Evolutionary conservation across 106 monocot species (phyloP).

Genomic region (Vanilla planifolia): DNA sequence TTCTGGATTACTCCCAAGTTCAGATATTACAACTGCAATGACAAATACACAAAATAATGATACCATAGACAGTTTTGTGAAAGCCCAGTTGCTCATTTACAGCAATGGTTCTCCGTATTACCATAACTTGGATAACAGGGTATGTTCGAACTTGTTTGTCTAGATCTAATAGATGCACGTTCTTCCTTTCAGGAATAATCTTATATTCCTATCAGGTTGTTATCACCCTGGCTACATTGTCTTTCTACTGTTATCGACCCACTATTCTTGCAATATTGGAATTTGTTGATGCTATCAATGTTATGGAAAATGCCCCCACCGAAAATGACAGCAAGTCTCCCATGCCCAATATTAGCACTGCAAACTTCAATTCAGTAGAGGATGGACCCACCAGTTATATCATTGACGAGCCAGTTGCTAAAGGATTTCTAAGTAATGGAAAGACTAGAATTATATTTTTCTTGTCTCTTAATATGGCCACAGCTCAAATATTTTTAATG

Average conservation of each 20-base stretch:
- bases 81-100: constrained; percentile 81
- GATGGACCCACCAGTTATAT: constrained; percentile 15
- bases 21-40: constrained; percentile 18
- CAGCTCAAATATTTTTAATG: constrained; percentile 83
- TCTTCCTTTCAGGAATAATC: neutral
- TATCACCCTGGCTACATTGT: constrained; percentile 68
- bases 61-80: constrained; percentile 80
- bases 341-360: neutral
- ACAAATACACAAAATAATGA: constrained; percentile 22
- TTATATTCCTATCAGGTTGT: constrained; percentile 42
- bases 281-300: constrained; percentile 74
- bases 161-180: constrained; percentile 1
- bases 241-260: constrained; percentile 93
- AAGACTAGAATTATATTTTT: constrained; percentile 78
- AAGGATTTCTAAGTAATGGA: constrained; percentile 71
- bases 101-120: constrained; percentile 74
- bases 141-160: constrained; percentile 25
- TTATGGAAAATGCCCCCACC: constrained; percentile 24
- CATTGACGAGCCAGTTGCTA: constrained; percentile 37
- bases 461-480: constrained; percentile 73
- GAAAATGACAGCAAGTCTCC: constrained; percentile 11
- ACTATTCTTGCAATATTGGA: constrained; percentile 87
- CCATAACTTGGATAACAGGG: constrained; percentile 65
- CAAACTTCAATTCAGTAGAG: neutral
- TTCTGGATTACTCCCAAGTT: constrained; percentile 74